Evolutionary conservation across 768 basidiomycete species (phyloP).

Genomic region (Trichaptum fuscoviolaceum): DNA sequence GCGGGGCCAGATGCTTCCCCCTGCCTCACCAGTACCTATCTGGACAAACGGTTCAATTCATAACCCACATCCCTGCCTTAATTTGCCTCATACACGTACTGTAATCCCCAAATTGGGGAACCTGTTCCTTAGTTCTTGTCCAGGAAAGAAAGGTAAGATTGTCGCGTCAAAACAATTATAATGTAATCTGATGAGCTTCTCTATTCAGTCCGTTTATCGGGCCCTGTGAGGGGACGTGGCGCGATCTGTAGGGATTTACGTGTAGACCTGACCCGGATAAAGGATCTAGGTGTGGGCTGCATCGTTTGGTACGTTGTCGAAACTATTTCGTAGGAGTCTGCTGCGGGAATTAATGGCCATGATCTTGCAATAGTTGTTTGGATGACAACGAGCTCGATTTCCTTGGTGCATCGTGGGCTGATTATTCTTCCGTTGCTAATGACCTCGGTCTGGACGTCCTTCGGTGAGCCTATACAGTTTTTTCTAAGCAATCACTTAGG

Average conservation of each 20-base stretch:
- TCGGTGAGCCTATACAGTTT: constrained; percentile 40
- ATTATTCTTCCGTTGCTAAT: constrained; percentile 62
- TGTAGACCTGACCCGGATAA: constrained; percentile 75
- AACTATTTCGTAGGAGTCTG: not conserved
- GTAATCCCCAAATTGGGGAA: constrained; percentile 57
- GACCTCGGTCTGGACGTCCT: constrained; percentile 73
- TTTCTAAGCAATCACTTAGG: constrained; percentile 4
- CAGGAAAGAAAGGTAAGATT: constrained; percentile 80
- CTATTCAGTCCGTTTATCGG: constrained; percentile 57
- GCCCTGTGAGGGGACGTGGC: constrained; percentile 72
- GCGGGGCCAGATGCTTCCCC: not conserved
- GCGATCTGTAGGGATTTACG: constrained; percentile 79
- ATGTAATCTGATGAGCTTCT: not conserved
- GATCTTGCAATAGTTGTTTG: constrained; percentile 52
- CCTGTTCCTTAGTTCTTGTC: constrained; percentile 83
- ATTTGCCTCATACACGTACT: not conserved
- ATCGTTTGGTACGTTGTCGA: constrained; percentile 63
- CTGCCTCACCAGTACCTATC: not conserved
- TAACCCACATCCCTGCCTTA: not conserved
- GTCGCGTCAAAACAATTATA: not conserved
- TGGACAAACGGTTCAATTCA: not conserved
- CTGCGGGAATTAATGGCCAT: constrained; percentile 4
- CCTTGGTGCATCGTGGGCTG: constrained; percentile 81
- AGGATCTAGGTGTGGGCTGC: constrained; percentile 65
- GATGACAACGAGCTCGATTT: constrained; percentile 81